Base-by-base conservation (phyloP, 2,329 filamentous ascomycete species). In the Calcarisporium arbuscula region DNA sequence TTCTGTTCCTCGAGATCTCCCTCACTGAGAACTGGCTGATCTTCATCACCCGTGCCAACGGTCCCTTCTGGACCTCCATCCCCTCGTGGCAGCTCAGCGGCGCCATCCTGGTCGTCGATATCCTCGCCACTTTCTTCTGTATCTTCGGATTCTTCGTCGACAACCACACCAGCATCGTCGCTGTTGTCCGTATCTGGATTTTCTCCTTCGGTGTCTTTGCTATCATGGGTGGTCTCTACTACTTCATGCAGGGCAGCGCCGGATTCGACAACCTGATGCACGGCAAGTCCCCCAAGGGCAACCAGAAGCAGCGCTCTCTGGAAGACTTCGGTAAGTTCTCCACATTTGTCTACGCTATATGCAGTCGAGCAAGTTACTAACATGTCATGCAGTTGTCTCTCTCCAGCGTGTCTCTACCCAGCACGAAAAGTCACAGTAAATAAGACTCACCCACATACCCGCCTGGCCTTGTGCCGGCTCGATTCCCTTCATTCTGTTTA, bases 1-100 rank as follows among this genome's bases (percentile, higher is more conserved):
- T 94, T 39, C 65, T 95, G 53, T 94, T 94, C 76, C 80, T 95
- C 23, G 78, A 94, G 66, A 85, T 94, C 60, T 86, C 85, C 10
- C 76, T 94, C 35, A 89, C 87, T 41, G 85, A 94, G 73, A 95
- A 94, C 69, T 94, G 88, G 87, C 75, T 94, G 34, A 95, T 95
- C 64, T 94, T 95, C 71, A 90, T 94, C 66, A 94, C 87, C 46
- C 86, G 88, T 72, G 83, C 86, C 65, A 89, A 89, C 64, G 86
- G 87, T 53, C 85, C 86, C 35, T 90, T 94, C 74, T 94, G 86
- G 86, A 88, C 84, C 4, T 89, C 84, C 17, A 76, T 87, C 39
- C 87, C 88, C 40, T 94, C 86, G 41, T 89, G 85, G 83, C 85
- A 94, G 63, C 71, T 94, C 28, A 61, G 71, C 36, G 80, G 80